A percentile compares a stretch with the other conserved stretches of the same genome.
These are phyloP conservation scores for Monosporascus ibericus DNA, from an alignment of 2,329 filamentous ascomycete genomes.

Conservation along the genomic window DNA sequence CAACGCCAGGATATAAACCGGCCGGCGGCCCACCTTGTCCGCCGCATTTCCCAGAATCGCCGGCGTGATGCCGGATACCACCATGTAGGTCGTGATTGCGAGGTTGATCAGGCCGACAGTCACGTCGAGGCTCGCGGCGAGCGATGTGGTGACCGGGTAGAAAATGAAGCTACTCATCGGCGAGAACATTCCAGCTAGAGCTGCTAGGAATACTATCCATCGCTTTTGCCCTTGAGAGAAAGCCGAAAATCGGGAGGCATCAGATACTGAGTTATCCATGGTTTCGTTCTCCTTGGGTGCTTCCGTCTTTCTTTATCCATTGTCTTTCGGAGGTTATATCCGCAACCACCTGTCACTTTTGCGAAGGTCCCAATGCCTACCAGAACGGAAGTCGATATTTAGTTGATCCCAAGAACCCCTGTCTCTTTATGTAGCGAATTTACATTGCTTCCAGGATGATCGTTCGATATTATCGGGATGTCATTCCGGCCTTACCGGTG, in stretches of 20 bases:
- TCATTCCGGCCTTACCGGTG: too few relatives aligned
- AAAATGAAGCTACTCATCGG: constrained; percentile 16
- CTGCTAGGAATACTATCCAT: constrained; percentile 14
- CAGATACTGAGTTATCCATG: neutral
- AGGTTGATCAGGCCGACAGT: constrained; percentile 10
- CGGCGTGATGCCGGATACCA: constrained; percentile 37
- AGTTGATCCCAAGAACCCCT: too few relatives aligned
- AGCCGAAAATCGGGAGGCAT: constrained; percentile 3
- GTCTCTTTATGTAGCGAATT: too few relatives aligned
- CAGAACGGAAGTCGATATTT: neutral
- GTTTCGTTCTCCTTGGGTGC: neutral
- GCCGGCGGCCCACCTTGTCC: constrained; percentile 32
- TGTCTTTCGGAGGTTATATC: neutral
- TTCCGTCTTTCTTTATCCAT: neutral
- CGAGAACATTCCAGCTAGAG: constrained; percentile 15
- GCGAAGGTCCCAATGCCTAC: too few relatives aligned
- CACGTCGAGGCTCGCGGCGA: constrained; percentile 10
- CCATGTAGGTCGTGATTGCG: constrained; percentile 26
- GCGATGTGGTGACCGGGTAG: constrained; percentile 14
- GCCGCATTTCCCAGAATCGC: constrained; percentile 33
- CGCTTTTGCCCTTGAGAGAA: constrained; percentile 11
- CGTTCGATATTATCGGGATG: too few relatives aligned
- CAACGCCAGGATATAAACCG: constrained; percentile 31
- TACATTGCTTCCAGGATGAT: too few relatives aligned
- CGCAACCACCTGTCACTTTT: too few relatives aligned